phyloP scores from a whole-genome alignment of 176 grass and related monocot species.

The Tillandsia fasciculata region DNA sequence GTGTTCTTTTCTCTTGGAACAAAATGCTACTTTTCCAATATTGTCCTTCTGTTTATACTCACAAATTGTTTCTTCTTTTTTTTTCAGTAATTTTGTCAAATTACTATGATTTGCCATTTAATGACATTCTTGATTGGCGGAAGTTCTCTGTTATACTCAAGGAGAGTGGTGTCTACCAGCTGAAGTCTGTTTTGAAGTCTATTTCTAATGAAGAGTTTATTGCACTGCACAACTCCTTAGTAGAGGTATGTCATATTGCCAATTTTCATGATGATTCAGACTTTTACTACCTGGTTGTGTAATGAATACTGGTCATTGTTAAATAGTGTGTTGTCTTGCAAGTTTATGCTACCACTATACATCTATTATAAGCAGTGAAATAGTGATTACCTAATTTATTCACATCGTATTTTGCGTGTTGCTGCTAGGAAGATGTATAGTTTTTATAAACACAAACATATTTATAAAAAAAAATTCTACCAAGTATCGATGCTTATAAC shows the following conservation, averaged over 20 bases:
- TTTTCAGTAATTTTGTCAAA: constrained; percentile 77
- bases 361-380: no score
- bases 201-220: constrained; percentile 12
- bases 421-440: no score
- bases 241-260: constrained; percentile 31
- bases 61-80: constrained; percentile 15
- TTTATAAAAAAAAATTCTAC: no score
- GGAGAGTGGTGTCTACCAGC: constrained; percentile 31
- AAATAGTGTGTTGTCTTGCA: no score
- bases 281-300: constrained; percentile 10
- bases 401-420: no score
- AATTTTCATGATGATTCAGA: neutral
- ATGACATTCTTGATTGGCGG: constrained; percentile 63
- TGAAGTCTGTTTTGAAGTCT: constrained; percentile 30
- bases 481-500: no score
- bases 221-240: constrained; percentile 25
- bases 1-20: neutral
- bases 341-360: no score
- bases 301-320: neutral
- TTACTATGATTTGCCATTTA: constrained; percentile 54
- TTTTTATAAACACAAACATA: no score
- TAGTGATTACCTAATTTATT: no score
- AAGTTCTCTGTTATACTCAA: constrained; percentile 27
- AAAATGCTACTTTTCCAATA: neutral
- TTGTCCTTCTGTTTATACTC: neutral